phyloP scores from a whole-genome alignment of 2,329 filamentous ascomycete genomes.

The Hyphodiscus sp. region DNA sequence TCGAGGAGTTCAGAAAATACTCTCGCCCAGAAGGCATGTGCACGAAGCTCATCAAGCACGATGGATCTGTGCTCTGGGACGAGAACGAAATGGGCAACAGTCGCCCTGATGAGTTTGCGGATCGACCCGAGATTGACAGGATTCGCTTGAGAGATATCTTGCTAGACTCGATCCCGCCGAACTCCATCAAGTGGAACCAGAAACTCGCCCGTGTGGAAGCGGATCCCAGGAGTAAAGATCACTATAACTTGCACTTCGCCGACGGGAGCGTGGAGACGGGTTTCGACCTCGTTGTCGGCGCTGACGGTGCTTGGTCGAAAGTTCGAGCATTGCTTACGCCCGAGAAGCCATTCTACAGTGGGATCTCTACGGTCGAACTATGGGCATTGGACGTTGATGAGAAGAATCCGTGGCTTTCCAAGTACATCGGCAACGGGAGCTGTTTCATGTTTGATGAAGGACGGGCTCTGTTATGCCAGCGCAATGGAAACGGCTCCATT shows the following conservation, averaged over 20 bases:
- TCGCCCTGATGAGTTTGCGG: neutral
- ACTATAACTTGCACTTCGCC: constrained; percentile 13
- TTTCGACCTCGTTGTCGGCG: constrained; percentile 36
- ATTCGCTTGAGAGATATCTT: constrained; percentile 32
- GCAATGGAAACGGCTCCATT: constrained; percentile 35
- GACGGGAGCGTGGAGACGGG: constrained; percentile 7
- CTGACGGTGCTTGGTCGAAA: constrained; percentile 36
- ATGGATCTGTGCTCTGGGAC: constrained; percentile 17
- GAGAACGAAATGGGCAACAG: constrained; percentile 9
- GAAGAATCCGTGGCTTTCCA: constrained; percentile 31
- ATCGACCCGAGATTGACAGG: constrained; percentile 35
- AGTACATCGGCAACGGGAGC: constrained; percentile 33
- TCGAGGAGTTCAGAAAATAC: constrained; percentile 28
- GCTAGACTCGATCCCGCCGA: constrained; percentile 25
- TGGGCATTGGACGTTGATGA: constrained; percentile 27
- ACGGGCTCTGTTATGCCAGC: constrained; percentile 32
- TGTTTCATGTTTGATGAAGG: constrained; percentile 30
- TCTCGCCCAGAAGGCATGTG: constrained; percentile 38
- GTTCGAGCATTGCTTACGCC: constrained; percentile 29
- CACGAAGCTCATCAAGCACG: constrained; percentile 32
- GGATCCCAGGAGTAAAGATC: constrained; percentile 1
- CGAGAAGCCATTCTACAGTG: constrained; percentile 34
- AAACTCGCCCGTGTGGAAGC: constrained; percentile 28
- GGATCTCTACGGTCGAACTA: constrained; percentile 27
- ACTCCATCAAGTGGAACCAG: constrained; percentile 34